Evolutionary conservation across 768 basidiomycete genomes (phyloP).

Genomic region (Podaxis sp.): DNA sequence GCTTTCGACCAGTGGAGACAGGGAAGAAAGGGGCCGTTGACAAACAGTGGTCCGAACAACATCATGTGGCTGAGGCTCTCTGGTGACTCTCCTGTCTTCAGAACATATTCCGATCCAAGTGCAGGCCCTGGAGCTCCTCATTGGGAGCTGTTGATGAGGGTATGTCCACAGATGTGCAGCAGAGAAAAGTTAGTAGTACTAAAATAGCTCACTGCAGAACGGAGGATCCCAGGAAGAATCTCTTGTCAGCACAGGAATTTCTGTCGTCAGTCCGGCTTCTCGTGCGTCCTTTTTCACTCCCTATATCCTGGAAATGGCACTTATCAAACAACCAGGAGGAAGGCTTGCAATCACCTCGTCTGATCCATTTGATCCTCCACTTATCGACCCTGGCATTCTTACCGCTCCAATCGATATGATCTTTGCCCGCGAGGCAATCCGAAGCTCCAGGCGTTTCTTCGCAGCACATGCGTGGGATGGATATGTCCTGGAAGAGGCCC

Average conservation of each 20-base stretch:
- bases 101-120: conserved; percentile 19
- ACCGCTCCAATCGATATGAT: conserved; percentile 19
- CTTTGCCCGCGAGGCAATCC: conserved; percentile 18
- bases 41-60: conserved; percentile 13
- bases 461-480: conserved; percentile 10
- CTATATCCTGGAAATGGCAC: not conserved
- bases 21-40: conserved; percentile 17
- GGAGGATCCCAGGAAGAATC: conserved; percentile 3
- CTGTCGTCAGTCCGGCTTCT: conserved; percentile 15
- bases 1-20: conserved; percentile 17
- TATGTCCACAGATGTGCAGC: not conserved
- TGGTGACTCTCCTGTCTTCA: conserved; percentile 3
- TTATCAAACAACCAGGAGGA: conserved; percentile 1
- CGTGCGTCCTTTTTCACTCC: conserved; percentile 6
- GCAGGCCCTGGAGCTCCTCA: conserved; percentile 23
- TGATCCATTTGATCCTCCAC: conserved; percentile 13
- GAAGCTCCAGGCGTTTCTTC: not conserved
- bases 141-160: conserved; percentile 16
- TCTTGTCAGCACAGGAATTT: not conserved
- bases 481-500: not conserved
- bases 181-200: not conserved
- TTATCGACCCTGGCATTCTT: conserved; percentile 14
- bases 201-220: not conserved
- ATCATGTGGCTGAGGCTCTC: conserved; percentile 22
- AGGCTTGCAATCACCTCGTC: conserved; percentile 14